phyloP scores from a whole-genome alignment of 1,284 basidiomycete genomes.

The Ganoderma boninense region DNA sequence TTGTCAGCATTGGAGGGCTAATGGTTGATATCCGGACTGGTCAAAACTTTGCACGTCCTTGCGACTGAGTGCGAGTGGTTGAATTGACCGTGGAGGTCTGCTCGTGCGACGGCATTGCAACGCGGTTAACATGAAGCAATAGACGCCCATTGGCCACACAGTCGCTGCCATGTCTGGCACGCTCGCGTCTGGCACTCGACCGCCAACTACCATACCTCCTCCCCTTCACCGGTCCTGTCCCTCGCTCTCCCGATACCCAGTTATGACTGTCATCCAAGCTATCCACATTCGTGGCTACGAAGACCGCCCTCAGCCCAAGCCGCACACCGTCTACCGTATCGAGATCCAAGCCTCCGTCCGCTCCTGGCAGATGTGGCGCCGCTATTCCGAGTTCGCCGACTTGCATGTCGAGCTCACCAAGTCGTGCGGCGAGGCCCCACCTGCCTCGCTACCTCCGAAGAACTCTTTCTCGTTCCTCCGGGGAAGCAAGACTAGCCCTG shows the following conservation, averaged over 20 bases:
- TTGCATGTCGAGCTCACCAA: conserved; percentile 85
- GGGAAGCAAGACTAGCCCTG: conserved; percentile 46
- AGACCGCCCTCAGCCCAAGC: conserved; percentile 69
- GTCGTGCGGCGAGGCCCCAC: conserved; percentile 75
- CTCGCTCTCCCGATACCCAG: conserved; percentile 1
- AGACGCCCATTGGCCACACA: not conserved
- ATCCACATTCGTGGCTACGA: conserved; percentile 74
- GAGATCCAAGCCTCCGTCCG: conserved; percentile 84
- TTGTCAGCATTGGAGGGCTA: conserved; percentile 14
- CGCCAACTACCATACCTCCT: conserved; percentile 7
- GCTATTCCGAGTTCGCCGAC: conserved; percentile 94
- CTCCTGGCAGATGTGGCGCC: conserved; percentile 92
- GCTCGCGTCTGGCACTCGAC: not conserved
- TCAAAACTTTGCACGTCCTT: not conserved
- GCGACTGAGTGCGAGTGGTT: not conserved
- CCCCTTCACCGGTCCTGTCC: not conserved
- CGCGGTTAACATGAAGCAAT: no score
- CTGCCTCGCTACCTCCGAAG: conserved; percentile 83
- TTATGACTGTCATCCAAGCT: conserved; percentile 78
- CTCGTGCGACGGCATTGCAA: not conserved
- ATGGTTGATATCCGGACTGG: conserved; percentile 1
- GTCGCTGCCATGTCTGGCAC: not conserved
- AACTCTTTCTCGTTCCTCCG: conserved; percentile 73
- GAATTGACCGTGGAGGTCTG: not conserved
- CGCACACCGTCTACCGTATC: conserved; percentile 85